These are phyloP conservation scores for Canavalia gladiata DNA, from an alignment of 306 rosid genomes.

Conservation along the genomic window DNA sequence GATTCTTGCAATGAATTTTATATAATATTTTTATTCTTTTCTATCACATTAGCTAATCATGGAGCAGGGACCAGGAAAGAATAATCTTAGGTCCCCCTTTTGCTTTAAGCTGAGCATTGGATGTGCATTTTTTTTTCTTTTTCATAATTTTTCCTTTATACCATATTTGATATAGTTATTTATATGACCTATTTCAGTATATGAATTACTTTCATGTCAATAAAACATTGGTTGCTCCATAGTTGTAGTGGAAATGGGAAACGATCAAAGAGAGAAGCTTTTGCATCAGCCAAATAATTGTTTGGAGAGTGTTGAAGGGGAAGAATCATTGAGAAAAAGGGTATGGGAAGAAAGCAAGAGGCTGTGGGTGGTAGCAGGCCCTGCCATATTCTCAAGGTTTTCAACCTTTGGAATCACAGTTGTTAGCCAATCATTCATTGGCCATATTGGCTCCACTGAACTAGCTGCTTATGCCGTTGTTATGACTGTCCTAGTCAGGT, in stretches of 20 bases:
- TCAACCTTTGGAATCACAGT: slow-evolving; percentile 61
- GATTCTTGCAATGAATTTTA: too few relatives aligned
- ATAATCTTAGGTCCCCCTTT: background rate
- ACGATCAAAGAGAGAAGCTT: slow-evolving; percentile 46
- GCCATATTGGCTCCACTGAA: slow-evolving; percentile 63
- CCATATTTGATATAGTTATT: background rate
- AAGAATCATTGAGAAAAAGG: slow-evolving; percentile 48
- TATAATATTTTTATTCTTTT: too few relatives aligned
- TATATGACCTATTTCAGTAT: background rate
- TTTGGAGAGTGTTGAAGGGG: slow-evolving; percentile 34
- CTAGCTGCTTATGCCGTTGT: slow-evolving; percentile 69
- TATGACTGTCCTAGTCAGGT: slow-evolving; percentile 59
- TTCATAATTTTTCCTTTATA: background rate
- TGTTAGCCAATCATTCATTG: slow-evolving; percentile 60
- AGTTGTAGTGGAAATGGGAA: slow-evolving; percentile 42
- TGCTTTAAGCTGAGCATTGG: background rate
- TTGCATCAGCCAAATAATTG: slow-evolving; percentile 33
- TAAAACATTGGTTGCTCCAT: slow-evolving; percentile 26
- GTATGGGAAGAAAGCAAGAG: slow-evolving; percentile 64
- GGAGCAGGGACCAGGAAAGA: too few relatives aligned
- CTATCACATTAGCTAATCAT: too few relatives aligned
- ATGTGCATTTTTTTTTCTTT: background rate
- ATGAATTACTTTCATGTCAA: background rate
- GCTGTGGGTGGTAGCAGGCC: slow-evolving; percentile 69
- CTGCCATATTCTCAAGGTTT: slow-evolving; percentile 65